These are phyloP conservation scores for Meira nashicola DNA, from an alignment of 1,284 basidiomycete genomes.

Conservation along the genomic window DNA sequence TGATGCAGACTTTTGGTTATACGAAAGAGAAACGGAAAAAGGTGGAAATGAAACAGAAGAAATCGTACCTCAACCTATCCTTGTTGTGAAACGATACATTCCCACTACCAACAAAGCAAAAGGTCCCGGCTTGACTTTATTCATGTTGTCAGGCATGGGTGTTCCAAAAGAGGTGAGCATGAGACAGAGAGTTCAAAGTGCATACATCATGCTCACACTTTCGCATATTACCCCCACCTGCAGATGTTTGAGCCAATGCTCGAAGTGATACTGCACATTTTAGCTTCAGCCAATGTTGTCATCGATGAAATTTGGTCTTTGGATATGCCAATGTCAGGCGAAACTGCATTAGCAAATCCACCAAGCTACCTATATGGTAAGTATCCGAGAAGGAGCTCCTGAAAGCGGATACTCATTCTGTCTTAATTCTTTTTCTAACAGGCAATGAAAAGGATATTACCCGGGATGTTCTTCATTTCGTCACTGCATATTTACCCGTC, in stretches of 20 bases:
- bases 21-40: background rate
- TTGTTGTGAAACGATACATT: background rate
- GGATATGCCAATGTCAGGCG: slow-evolving; percentile 2
- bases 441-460: background rate
- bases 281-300: too few species aligned
- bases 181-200: too few species aligned
- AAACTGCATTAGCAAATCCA: background rate
- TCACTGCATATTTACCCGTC: background rate
- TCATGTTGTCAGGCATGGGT: background rate
- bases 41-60: background rate
- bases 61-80: background rate
- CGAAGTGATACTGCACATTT: too few species aligned
- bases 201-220: too few species aligned
- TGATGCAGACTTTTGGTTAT: background rate
- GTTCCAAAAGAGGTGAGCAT: background rate
- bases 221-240: too few species aligned
- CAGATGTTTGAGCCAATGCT: too few species aligned
- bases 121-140: background rate
- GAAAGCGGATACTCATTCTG: too few species aligned
- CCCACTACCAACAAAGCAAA: background rate
- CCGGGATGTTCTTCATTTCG: background rate
- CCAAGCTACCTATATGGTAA: background rate
- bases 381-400: too few species aligned
- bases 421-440: too few species aligned
- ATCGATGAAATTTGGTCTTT: background rate